These are phyloP conservation scores for Ambrosia artemisiifolia DNA, from an alignment of 129 eudicot species.

Conservation along the genomic window DNA sequence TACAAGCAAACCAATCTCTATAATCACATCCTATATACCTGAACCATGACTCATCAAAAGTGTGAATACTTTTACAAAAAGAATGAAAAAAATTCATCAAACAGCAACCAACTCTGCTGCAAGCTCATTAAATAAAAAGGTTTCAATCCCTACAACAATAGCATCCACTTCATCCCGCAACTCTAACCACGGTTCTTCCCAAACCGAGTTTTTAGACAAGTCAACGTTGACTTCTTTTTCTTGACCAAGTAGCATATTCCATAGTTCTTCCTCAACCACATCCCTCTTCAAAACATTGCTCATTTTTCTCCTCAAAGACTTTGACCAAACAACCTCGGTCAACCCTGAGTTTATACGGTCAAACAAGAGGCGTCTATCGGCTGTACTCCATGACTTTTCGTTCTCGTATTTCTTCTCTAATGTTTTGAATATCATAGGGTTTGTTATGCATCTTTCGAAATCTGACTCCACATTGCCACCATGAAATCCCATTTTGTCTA, in stretches of 20 bases:
- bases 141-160: conserved; percentile 53
- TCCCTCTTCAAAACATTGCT: conserved; percentile 26
- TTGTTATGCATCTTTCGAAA: conserved; percentile 32
- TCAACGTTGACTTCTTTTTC: conserved; percentile 36
- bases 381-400: conserved; percentile 46
- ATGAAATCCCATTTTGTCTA: conserved; percentile 45
- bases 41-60: conserved; percentile 17
- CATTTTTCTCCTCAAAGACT: conserved; percentile 33
- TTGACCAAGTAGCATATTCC: conserved; percentile 50
- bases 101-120: conserved; percentile 42
- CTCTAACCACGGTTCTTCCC: conserved; percentile 59
- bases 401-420: conserved; percentile 68
- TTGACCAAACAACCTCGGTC: conserved; percentile 32
- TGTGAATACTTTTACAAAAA: conserved; percentile 9
- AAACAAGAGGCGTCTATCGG: conserved; percentile 76
- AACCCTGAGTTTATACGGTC: conserved; percentile 69
- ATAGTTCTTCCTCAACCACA: conserved; percentile 64
- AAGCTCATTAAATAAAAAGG: conserved; percentile 54
- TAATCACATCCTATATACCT: conserved; percentile 16
- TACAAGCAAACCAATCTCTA: conserved; percentile 30
- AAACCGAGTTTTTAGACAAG: conserved; percentile 44
- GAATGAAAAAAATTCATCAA: conserved; percentile 24
- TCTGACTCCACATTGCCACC: conserved; percentile 22
- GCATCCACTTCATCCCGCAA: conserved; percentile 44
- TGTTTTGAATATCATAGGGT: conserved; percentile 47